Evolutionary conservation across 2,329 filamentous ascomycete genomes (phyloP).

Genomic region (Orbilia blumenaviensis): DNA sequence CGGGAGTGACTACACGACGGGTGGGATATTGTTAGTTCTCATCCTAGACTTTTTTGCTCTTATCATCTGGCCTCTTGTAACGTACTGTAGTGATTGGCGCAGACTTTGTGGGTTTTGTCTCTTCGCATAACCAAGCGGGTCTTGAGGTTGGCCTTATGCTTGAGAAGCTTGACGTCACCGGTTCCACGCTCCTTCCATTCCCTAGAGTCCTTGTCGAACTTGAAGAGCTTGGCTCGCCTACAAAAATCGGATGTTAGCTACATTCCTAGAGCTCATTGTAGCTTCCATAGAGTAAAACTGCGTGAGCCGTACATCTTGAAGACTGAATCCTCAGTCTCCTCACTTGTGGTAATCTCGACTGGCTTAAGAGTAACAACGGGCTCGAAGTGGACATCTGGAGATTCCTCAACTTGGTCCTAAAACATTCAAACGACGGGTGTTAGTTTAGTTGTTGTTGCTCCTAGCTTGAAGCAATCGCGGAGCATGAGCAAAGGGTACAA

Average conservation of each 20-base stretch:
- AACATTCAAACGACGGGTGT: neutral
- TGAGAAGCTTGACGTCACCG: constrained; percentile 92
- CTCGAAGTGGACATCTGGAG: constrained; percentile 95
- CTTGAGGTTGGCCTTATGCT: constrained; percentile 99
- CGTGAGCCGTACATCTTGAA: constrained; percentile 82
- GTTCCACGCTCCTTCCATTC: constrained; percentile 99
- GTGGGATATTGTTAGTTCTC: constrained; percentile 55
- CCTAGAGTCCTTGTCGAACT: constrained; percentile 87
- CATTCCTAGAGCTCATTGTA: neutral
- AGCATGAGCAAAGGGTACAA: neutral
- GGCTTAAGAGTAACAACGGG: constrained; percentile 95
- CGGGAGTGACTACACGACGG: constrained; percentile 78
- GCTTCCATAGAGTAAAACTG: neutral
- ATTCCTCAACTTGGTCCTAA: constrained; percentile 80
- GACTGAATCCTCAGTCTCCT: constrained; percentile 94
- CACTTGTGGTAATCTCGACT: constrained; percentile 96
- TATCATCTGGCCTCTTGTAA: neutral
- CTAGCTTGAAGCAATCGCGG: constrained; percentile 34
- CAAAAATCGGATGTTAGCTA: constrained; percentile 19
- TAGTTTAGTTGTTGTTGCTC: constrained; percentile 3
- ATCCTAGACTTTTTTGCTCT: too few species aligned
- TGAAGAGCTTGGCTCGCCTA: constrained; percentile 95
- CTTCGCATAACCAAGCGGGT: constrained; percentile 97
- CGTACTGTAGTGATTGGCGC: constrained; percentile 99
- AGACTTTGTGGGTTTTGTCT: constrained; percentile 99